Evolutionary conservation across 73 alveolate genomes (phyloP).

Genomic region (Uronychia setigera): DNA sequence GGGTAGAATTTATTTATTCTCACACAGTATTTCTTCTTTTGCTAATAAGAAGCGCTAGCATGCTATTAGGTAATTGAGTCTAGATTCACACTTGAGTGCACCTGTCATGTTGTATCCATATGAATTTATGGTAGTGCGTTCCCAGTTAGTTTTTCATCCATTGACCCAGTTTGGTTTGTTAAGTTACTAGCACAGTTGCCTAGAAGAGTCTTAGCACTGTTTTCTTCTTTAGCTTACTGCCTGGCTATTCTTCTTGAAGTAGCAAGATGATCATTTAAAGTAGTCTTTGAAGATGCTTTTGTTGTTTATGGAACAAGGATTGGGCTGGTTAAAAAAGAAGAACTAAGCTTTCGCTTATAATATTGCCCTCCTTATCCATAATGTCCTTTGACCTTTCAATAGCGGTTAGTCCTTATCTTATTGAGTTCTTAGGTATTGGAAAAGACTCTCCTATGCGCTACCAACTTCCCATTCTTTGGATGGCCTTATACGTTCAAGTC

Average conservation of each 20-base stretch:
- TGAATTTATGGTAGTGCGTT: too few species aligned
- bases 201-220: neutral
- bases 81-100: neutral
- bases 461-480: neutral
- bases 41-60: neutral
- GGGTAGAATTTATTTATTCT: neutral
- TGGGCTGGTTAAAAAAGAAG: neutral
- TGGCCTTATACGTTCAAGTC: neutral
- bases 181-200: neutral
- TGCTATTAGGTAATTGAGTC: neutral
- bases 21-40: neutral
- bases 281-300: neutral
- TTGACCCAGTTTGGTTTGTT: neutral
- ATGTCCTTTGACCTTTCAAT: neutral
- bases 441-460: neutral
- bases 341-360: neutral
- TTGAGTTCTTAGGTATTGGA: neutral
- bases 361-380: neutral
- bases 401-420: neutral
- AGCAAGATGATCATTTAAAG: neutral
- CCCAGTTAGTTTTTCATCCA: neutral
- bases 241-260: neutral
- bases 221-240: neutral
- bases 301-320: neutral
- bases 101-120: neutral